Evolutionary conservation across 441 rosid species (phyloP), one percentile per base, ranked within the genome.

Genomic region (Melastoma candidum): DNA sequence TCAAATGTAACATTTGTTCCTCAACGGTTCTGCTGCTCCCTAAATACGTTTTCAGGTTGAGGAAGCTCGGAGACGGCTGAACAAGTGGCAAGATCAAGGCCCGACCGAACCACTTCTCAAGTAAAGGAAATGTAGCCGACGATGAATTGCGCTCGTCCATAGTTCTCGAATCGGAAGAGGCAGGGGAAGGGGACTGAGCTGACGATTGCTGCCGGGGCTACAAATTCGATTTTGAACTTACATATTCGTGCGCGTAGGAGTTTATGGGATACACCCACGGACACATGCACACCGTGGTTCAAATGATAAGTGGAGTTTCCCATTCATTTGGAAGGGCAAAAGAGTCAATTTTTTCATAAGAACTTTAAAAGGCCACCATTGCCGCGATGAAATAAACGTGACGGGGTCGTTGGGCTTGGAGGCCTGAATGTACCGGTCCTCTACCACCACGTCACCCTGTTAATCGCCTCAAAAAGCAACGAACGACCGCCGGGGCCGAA

Each of bases 41-140:
- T 17, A 6, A 29, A 2, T 5, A 4, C 7, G 13, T 52, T 56
- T 57, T 59, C 51, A 80, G 85, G 85, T 77, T 29, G 71, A 69
- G 63, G 80, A 64, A 63, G 78, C 84, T 49, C 52, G 29, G 32
- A 78, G 66, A 51, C 66, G 84, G 49, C 44, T 74, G 60, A 64
- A 72, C 25, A 12, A 0, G 36, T 81, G 84, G 87, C 26, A 64
- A 58, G 22, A 14, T 52, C 32, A 29, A 26, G 43, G 4, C 49
- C 7, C 14, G 54, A 32, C 9, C 48, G 46, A 43, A 6, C 29
- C 43, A 26, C 44, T 32, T n/a, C 32, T 14, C 55, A 22, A 13
- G 8, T 8, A 8, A 24, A 24, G 55, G 3, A 32, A 32, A 51
- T 12, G 32, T 50, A 4, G 3, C 44, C 10, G 12, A 11, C 7